These are phyloP conservation scores for Capsicum chinense DNA, from an alignment of 257 asterid genomes.

Conservation along the genomic window DNA sequence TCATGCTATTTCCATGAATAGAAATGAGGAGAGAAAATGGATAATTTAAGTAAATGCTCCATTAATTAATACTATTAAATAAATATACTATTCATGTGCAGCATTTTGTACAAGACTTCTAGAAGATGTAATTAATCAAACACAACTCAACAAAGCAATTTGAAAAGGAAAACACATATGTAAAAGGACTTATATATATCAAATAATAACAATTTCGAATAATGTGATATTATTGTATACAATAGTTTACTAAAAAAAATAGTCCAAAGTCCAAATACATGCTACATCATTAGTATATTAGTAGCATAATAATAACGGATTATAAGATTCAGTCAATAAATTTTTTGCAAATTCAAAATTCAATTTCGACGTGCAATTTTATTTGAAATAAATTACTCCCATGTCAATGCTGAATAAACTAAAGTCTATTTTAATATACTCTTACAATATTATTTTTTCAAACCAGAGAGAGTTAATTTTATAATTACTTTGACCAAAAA, in stretches of 20 bases:
- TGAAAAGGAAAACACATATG: neutral
- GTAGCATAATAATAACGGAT: neutral
- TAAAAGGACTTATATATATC: neutral
- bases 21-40: neutral
- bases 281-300: neutral
- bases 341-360: neutral
- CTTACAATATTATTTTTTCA: neutral
- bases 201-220: neutral
- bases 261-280: slow-evolving; percentile 28
- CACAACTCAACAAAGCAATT: neutral
- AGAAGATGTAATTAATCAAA: neutral
- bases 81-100: neutral
- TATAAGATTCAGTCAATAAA: neutral
- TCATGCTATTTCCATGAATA: too few relatives aligned
- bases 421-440: neutral
- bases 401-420: neutral
- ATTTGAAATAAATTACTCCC: neutral
- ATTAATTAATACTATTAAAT: neutral
- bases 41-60: neutral
- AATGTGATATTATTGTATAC: neutral
- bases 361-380: neutral
- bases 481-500: neutral
- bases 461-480: neutral
- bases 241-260: neutral
- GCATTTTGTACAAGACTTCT: neutral